phyloP scores from a whole-genome alignment of 2,329 filamentous ascomycete species.

The Chrysosporium keratinophilum region DNA sequence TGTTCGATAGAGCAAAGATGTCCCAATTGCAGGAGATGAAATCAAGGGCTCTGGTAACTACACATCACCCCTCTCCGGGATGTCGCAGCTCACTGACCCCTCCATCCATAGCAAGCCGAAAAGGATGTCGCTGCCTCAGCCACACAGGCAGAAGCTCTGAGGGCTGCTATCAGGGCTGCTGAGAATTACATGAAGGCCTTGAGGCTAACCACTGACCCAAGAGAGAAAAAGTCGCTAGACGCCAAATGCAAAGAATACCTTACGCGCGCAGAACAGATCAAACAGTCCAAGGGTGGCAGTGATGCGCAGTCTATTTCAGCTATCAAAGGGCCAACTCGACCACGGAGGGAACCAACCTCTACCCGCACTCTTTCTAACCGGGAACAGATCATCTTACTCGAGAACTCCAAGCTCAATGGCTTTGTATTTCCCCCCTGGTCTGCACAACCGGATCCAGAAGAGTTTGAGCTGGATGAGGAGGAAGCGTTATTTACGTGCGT shows the following conservation, averaged over 20 bases:
- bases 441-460: slow-evolving; percentile 46
- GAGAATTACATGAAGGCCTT: slow-evolving; percentile 75
- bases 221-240: slow-evolving; percentile 57
- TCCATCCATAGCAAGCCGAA: slow-evolving; percentile 14
- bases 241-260: slow-evolving; percentile 61
- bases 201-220: slow-evolving; percentile 47
- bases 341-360: slow-evolving; percentile 41
- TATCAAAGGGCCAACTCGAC: slow-evolving; percentile 8
- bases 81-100: neutral
- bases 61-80: neutral
- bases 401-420: slow-evolving; percentile 70
- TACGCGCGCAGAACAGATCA: slow-evolving; percentile 64
- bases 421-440: slow-evolving; percentile 79
- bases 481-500: slow-evolving; percentile 51
- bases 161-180: slow-evolving; percentile 63
- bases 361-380: slow-evolving; percentile 53
- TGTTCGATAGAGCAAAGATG: slow-evolving; percentile 1
- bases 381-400: slow-evolving; percentile 67
- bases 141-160: slow-evolving; percentile 55
- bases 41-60: slow-evolving; percentile 13
- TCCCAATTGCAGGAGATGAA: slow-evolving; percentile 11
- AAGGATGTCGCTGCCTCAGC: slow-evolving; percentile 36
- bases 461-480: slow-evolving; percentile 50
- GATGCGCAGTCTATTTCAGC: neutral
- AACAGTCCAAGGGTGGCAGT: slow-evolving; percentile 32